Evolutionary conservation across 305 asterid genomes (phyloP).

Genomic region (Solanum hybrid): DNA sequence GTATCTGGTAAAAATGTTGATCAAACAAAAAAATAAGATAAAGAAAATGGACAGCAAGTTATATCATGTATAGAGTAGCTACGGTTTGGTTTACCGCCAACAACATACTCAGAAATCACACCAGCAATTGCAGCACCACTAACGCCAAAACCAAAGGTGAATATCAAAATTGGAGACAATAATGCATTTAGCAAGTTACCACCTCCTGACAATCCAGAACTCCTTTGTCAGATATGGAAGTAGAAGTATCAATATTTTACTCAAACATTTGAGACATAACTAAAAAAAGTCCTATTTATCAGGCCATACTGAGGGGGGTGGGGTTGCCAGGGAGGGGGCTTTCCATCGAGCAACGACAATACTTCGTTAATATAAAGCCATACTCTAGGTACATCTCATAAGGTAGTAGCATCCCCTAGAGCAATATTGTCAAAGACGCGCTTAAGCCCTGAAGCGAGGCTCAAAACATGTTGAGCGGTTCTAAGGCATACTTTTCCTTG

Average conservation of each 20-base stretch:
- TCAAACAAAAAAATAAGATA: slow-evolving; percentile 13
- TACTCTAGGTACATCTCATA: neutral
- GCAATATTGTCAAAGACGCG: neutral
- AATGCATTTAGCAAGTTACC: slow-evolving; percentile 74
- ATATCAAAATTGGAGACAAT: slow-evolving; percentile 67
- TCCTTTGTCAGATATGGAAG: neutral
- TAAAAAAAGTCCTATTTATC: neutral
- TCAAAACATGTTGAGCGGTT: neutral
- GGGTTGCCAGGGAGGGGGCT: neutral
- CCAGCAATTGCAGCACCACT: slow-evolving; percentile 90
- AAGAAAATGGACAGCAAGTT: neutral
- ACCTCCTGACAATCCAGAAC: slow-evolving; percentile 46
- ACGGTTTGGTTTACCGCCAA: slow-evolving; percentile 57
- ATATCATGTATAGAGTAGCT: slow-evolving; percentile 17
- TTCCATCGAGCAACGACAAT: neutral
- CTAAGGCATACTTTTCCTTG: neutral
- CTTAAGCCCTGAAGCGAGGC: neutral
- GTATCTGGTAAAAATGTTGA: slow-evolving; percentile 43
- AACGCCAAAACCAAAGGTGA: slow-evolving; percentile 58
- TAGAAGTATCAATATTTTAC: neutral
- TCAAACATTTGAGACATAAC: neutral
- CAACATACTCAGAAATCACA: slow-evolving; percentile 92
- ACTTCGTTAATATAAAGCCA: neutral
- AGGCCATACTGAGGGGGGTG: neutral
- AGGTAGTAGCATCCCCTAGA: neutral